Evolutionary conservation across 164 flowering plant species (phyloP).

Genomic region (Liquidambar formosana): DNA sequence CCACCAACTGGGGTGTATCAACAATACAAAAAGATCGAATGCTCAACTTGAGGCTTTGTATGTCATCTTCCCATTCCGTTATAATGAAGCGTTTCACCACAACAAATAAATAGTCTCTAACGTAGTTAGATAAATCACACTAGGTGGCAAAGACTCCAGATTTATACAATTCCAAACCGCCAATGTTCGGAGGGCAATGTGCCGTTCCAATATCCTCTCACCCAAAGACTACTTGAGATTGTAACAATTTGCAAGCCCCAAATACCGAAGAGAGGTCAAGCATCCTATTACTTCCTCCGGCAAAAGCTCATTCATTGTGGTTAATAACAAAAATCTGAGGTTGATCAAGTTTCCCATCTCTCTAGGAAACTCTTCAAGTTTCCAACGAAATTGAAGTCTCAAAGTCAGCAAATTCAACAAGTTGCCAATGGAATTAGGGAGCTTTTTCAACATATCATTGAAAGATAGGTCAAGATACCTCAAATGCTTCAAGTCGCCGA

Average conservation of each 20-base stretch:
- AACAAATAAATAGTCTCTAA: not conserved
- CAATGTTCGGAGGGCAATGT: slow-evolving; percentile 1
- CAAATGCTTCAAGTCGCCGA: not conserved
- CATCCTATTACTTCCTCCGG: not conserved
- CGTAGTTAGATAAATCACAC: not conserved
- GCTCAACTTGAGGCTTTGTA: not conserved
- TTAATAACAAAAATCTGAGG: not conserved
- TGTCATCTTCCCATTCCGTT: not conserved
- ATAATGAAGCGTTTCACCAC: not conserved
- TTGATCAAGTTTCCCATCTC: not conserved
- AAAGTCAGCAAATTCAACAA: not conserved
- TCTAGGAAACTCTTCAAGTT: not conserved
- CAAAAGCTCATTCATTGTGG: not conserved
- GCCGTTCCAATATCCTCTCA: not conserved
- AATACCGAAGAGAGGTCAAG: not conserved
- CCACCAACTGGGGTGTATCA: too few species aligned
- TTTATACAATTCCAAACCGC: not conserved
- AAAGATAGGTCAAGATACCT: not conserved
- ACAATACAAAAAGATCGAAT: too few species aligned
- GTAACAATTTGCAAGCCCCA: not conserved
- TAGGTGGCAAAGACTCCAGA: not conserved
- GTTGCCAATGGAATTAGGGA: not conserved
- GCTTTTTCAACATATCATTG: not conserved
- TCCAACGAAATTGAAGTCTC: not conserved
- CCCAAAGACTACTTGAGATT: not conserved